These are phyloP conservation scores for Schwanniomyces pseudopolymorphus DNA, from an alignment of 805 yeast genomes.

Conservation along the genomic window DNA sequence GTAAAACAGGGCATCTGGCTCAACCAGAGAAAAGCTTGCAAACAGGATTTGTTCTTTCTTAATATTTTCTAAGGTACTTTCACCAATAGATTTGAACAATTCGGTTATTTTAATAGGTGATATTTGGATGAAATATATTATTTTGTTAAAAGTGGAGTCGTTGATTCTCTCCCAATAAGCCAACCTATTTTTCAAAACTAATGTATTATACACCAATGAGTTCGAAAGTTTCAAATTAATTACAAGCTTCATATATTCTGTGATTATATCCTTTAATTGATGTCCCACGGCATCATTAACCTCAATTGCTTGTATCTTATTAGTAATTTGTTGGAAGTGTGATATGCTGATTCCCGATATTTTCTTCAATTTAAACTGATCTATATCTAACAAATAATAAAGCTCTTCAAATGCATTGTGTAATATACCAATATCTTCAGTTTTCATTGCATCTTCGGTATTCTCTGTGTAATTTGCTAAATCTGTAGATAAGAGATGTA, in stretches of 20 bases:
- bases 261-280: slow-evolving; percentile 13
- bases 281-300: background rate
- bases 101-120: slow-evolving; percentile 26
- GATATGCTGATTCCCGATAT: slow-evolving; percentile 8
- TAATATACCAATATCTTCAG: slow-evolving; percentile 7
- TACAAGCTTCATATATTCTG: slow-evolving; percentile 23
- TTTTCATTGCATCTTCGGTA: background rate
- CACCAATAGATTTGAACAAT: slow-evolving; percentile 10
- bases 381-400: slow-evolving; percentile 20
- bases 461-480: slow-evolving; percentile 7
- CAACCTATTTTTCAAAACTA: slow-evolving; percentile 30
- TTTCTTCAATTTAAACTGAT: slow-evolving; percentile 14
- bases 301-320: slow-evolving; percentile 4
- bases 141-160: slow-evolving; percentile 22
- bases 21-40: slow-evolving; percentile 6
- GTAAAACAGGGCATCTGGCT: slow-evolving; percentile 17
- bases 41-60: slow-evolving; percentile 1
- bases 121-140: slow-evolving; percentile 34
- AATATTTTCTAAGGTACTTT: slow-evolving; percentile 3
- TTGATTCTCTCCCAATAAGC: slow-evolving; percentile 35
- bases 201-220: slow-evolving; percentile 31
- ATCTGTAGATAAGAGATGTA: slow-evolving; percentile 19
- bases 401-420: slow-evolving; percentile 23
- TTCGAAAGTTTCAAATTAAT: slow-evolving; percentile 29
- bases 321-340: slow-evolving; percentile 10